Conservation (phyloP, 2,329 filamentous ascomycete species). For the Fusarium nisikadoi region DNA sequence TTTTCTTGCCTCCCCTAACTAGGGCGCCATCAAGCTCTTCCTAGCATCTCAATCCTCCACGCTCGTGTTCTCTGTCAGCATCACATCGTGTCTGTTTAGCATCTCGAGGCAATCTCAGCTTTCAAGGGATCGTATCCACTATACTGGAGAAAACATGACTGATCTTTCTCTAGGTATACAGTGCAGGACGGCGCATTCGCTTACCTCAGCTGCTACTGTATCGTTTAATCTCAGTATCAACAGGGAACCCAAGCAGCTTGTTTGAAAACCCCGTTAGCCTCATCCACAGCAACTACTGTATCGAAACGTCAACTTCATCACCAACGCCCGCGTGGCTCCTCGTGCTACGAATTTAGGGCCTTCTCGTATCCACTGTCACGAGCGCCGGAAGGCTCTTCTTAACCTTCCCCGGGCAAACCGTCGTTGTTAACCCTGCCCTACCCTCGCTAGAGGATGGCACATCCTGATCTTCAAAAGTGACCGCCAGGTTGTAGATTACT, state of each 20-base stretch:
- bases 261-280: slow-evolving; percentile 33
- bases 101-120: slow-evolving; percentile 18
- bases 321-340: slow-evolving; percentile 21
- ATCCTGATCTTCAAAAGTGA: slow-evolving; percentile 32
- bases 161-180: slow-evolving; percentile 3
- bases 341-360: slow-evolving; percentile 17
- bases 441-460: slow-evolving; percentile 33
- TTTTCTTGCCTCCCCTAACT: neutral
- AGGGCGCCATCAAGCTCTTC: neutral
- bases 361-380: slow-evolving; percentile 34
- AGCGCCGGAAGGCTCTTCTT: slow-evolving; percentile 19
- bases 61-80: slow-evolving; percentile 14
- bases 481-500: slow-evolving; percentile 22
- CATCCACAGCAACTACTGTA: slow-evolving; percentile 8
- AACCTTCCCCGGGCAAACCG: slow-evolving; percentile 15
- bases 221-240: slow-evolving; percentile 18
- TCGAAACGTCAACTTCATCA: slow-evolving; percentile 13
- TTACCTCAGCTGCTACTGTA: slow-evolving; percentile 31
- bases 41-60: slow-evolving; percentile 32
- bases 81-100: slow-evolving; percentile 11
- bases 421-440: slow-evolving; percentile 35
- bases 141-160: neutral
- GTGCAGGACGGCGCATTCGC: neutral
- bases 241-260: slow-evolving; percentile 38
- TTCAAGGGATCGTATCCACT: slow-evolving; percentile 18